Evolutionary conservation across 441 rosid species (phyloP).

Genomic region (Croton laevigatus): DNA sequence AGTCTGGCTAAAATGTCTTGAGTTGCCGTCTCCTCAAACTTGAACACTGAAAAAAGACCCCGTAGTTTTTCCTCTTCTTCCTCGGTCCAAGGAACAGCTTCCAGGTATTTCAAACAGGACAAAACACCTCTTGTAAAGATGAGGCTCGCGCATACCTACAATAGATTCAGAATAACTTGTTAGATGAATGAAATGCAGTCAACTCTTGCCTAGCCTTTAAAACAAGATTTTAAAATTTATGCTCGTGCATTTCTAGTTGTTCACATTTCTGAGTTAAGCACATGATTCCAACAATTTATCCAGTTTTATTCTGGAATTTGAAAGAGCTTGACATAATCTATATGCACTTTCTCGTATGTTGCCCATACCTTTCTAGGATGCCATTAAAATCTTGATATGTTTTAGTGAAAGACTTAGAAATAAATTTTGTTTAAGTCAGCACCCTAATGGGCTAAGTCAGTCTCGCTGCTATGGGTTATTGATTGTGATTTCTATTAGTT

Average conservation of each 20-base stretch:
- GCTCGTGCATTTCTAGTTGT: not conserved
- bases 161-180: conserved; percentile 22
- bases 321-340: not conserved
- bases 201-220: not conserved
- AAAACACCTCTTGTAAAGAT: conserved; percentile 53
- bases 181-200: conserved; percentile 14
- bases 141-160: conserved; percentile 67
- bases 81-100: conserved; percentile 92
- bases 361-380: too few species aligned
- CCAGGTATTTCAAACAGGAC: conserved; percentile 75
- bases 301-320: not conserved
- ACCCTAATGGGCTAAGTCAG: too few species aligned
- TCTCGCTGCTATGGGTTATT: too few species aligned
- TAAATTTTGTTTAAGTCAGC: too few species aligned
- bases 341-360: not conserved
- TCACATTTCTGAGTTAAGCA: not conserved
- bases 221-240: not conserved
- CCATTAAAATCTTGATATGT: too few species aligned
- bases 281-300: not conserved
- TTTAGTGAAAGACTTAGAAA: too few species aligned
- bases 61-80: conserved; percentile 87
- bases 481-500: too few species aligned
- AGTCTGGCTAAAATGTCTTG: conserved; percentile 65
- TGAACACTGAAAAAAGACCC: conserved; percentile 42
- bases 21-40: conserved; percentile 50